Base-by-base conservation (phyloP, 371 early-diverging fungal genomes). In the Saksenaea vasiformis region DNA sequence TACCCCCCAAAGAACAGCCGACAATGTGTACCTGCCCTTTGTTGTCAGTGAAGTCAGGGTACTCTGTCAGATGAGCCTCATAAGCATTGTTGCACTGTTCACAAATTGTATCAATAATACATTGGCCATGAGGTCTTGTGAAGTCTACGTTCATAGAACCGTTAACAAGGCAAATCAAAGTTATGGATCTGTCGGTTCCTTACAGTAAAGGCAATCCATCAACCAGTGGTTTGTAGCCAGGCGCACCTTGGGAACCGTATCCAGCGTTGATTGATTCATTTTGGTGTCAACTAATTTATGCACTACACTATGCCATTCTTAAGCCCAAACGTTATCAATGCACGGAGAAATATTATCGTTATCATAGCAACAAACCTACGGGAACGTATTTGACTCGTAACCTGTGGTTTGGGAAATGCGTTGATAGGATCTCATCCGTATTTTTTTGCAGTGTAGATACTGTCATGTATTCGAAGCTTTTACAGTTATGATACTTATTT, bases 1-100 rank as follows among this genome's bases (percentile, higher is more conserved):
- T 76, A 8, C 89, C 89, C 35, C 91, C 91, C 8, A 90, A 78
- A 0, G 88, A 87, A 34, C 85, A 84, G 0, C 83, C 87, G 51
- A 88, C 72, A 28, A 91, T 64, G 10, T 80, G 76, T 31, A 91
- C 79, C 26, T 83, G 74, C 36, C 89, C 88, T 14, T 74, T 69
- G 64, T 64, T 68, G 17, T 41, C 51, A 19, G 37, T 17, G 55
- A 88, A 89, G 22, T 79, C 75, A 0, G 88, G 89, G 58, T 83
- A 61, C 34, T 77, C 72, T 15, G 61, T 58, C 57, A 78, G 47
- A 65, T 85, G 84, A 4, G 69, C 64, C 3, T 65, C 65, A 59
- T 89, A 85, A 1, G 77, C 76, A 17, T 74, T 67, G 63, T 88
- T 90, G 54, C 87, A 69, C 56, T 79, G 79, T 2, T 79, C 64